These are phyloP conservation scores for Ilex paraguariensis DNA, from an alignment of 305 asterid species.

Conservation along the genomic window DNA sequence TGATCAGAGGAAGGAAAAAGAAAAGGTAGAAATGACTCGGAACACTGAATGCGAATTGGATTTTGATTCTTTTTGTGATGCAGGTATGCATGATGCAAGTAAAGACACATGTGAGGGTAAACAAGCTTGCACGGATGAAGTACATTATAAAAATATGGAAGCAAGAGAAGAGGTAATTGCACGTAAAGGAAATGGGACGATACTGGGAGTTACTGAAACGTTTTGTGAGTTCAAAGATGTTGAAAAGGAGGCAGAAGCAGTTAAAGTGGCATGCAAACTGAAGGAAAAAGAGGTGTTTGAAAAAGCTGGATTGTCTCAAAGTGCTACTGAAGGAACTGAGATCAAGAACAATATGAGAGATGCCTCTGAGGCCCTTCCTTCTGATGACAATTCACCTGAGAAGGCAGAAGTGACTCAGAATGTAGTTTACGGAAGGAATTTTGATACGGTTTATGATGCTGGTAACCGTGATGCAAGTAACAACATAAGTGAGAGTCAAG, in stretches of 20 bases:
- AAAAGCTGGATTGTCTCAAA: conserved; percentile 18
- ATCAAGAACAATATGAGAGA: not conserved
- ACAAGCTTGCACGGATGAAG: conserved; percentile 28
- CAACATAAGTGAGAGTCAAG: conserved; percentile 25
- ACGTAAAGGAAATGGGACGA: conserved; percentile 18
- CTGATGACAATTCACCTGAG: conserved; percentile 4
- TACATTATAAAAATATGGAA: conserved; percentile 22
- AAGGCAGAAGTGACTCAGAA: conserved; percentile 19
- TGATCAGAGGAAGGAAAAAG: conserved; percentile 25
- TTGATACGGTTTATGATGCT: conserved; percentile 31
- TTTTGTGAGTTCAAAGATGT: conserved; percentile 25
- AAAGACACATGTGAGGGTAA: conserved; percentile 20
- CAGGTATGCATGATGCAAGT: conserved; percentile 19
- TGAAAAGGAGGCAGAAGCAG: conserved; percentile 20
- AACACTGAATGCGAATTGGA: conserved; percentile 31
- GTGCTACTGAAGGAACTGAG: not conserved
- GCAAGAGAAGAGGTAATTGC: conserved; percentile 20
- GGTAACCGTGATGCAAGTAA: conserved; percentile 19
- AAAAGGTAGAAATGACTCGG: conserved; percentile 17
- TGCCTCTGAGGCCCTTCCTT: too few species aligned
- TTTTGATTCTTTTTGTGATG: conserved; percentile 30
- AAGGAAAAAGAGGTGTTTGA: conserved; percentile 26
- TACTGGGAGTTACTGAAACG: conserved; percentile 23
- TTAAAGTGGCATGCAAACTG: conserved; percentile 19
- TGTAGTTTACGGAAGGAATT: conserved; percentile 30